phyloP scores from a whole-genome alignment of 805 yeast genomes.

The Yarrowia osloensis region DNA sequence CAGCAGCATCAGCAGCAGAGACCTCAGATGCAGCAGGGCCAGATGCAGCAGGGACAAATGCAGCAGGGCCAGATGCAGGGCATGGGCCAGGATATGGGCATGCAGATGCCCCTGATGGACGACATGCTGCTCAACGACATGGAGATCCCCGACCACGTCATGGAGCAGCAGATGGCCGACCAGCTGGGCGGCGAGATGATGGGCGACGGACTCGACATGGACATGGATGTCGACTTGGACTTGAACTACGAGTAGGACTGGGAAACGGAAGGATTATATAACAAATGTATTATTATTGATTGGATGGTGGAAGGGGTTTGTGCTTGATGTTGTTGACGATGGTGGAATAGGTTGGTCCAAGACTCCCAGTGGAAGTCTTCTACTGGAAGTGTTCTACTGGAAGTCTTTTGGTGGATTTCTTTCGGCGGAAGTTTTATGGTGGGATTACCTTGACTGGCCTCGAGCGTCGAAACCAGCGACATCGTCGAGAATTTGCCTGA shows the following conservation, averaged over 20 bases:
- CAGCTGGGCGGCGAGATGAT: conserved; percentile 29
- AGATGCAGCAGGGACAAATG: conserved; percentile 21
- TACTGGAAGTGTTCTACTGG: too few relatives aligned
- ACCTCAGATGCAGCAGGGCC: conserved; percentile 9
- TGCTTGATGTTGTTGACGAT: too few relatives aligned
- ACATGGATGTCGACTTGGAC: conserved; percentile 25
- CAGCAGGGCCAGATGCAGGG: conserved; percentile 25
- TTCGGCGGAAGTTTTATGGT: too few relatives aligned
- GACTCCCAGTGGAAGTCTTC: too few relatives aligned
- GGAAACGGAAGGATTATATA: neutral
- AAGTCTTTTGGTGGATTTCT: too few relatives aligned
- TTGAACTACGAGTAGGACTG: conserved; percentile 24
- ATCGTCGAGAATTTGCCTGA: too few relatives aligned
- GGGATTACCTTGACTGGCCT: too few relatives aligned
- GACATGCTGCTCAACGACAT: conserved; percentile 26
- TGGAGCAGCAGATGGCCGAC: conserved; percentile 33
- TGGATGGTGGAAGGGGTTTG: neutral
- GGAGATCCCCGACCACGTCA: conserved; percentile 32
- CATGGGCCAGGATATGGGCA: conserved; percentile 29
- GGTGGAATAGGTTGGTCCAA: too few relatives aligned
- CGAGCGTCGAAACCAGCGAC: too few relatives aligned
- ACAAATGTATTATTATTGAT: conserved; percentile 18
- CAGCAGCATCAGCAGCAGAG: neutral
- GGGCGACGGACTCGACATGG: conserved; percentile 28
- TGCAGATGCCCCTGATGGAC: conserved; percentile 24